Evolutionary conservation across 2,329 filamentous ascomycete species (phyloP).

Genomic region (Exutisphaerella laricina): DNA sequence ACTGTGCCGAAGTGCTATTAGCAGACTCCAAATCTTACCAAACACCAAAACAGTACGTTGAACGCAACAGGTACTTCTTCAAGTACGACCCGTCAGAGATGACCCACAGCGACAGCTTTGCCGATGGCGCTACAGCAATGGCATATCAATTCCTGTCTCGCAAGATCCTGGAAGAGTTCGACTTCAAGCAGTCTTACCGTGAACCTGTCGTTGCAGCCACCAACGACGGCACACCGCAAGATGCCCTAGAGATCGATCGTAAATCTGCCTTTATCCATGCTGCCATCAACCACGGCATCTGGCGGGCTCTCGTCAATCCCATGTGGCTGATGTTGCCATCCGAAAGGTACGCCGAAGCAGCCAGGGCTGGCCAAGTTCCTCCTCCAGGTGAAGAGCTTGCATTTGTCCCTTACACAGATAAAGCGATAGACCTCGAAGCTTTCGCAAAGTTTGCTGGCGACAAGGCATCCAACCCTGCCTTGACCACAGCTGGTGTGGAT

Average conservation of each 20-base stretch:
- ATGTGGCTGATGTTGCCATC: conserved; percentile 9
- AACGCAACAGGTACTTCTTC: conserved; percentile 56
- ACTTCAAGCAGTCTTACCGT: conserved; percentile 12
- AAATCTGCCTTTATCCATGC: conserved; percentile 4
- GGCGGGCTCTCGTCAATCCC: conserved; percentile 8
- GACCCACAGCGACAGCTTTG: conserved; percentile 7
- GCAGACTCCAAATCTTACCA: conserved; percentile 55
- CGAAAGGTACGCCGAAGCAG: conserved; percentile 5
- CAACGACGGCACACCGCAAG: not conserved
- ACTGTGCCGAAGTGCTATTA: conserved; percentile 48
- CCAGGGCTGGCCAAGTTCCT: conserved; percentile 5
- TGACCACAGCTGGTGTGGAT: conserved; percentile 13
- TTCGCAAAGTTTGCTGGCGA: conserved; percentile 9
- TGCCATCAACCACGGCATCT: conserved; percentile 10
- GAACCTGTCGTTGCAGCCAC: conserved; percentile 2
- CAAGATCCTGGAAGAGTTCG: conserved; percentile 7
- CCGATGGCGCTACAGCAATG: conserved; percentile 6
- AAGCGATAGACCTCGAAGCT: conserved; percentile 7
- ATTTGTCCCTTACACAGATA: conserved; percentile 15
- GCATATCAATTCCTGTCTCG: conserved; percentile 3
- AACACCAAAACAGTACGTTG: conserved; percentile 50
- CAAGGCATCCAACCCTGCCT: conserved; percentile 8
- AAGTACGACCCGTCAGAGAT: conserved; percentile 18
- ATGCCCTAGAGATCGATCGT: not conserved
- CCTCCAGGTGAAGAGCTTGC: conserved; percentile 3